Conservation (phyloP, 352 stramenopile species). For the Aphanomyces invadans region DNA sequence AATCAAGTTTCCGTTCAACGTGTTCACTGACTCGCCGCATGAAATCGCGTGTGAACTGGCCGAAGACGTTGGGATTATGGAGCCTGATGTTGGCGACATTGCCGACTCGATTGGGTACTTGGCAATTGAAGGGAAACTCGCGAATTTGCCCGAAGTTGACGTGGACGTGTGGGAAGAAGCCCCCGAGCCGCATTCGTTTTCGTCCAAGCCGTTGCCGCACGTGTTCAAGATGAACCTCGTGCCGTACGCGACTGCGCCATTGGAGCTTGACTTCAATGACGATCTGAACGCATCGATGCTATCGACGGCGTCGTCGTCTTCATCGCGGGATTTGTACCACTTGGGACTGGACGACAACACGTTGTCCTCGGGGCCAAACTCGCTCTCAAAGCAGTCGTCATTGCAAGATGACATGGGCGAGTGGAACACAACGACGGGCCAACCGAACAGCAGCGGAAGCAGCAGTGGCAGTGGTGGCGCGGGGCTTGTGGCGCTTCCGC, state of each 20-base stretch:
- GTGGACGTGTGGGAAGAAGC: conserved; percentile 84
- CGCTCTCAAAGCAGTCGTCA: conserved; percentile 9
- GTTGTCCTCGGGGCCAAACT: neutral
- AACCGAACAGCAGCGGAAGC: conserved; percentile 26
- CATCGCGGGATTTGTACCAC: neutral
- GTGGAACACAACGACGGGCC: neutral
- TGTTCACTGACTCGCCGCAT: conserved; percentile 90
- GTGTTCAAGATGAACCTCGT: conserved; percentile 77
- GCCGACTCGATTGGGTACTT: conserved; percentile 89
- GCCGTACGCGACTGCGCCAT: conserved; percentile 20
- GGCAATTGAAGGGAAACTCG: conserved; percentile 78
- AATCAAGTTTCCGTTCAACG: conserved; percentile 94
- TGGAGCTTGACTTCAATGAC: conserved; percentile 9
- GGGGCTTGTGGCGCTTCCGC: conserved; percentile 1
- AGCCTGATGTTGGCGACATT: conserved; percentile 90
- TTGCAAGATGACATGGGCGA: neutral
- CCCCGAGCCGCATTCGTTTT: conserved; percentile 73
- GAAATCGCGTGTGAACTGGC: conserved; percentile 94
- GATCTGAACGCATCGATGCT: conserved; percentile 1
- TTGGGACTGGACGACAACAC: neutral
- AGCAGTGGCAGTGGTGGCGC: conserved; percentile 28
- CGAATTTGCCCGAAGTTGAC: conserved; percentile 65
- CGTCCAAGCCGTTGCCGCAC: conserved; percentile 62
- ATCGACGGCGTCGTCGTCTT: conserved; percentile 2
- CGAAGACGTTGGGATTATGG: conserved; percentile 88